Percentiles rank a stretch among this genome's conserved stretches.
Conservation (phyloP, 1,284 basidiomycete species). For the Naganishia albida region DNA sequence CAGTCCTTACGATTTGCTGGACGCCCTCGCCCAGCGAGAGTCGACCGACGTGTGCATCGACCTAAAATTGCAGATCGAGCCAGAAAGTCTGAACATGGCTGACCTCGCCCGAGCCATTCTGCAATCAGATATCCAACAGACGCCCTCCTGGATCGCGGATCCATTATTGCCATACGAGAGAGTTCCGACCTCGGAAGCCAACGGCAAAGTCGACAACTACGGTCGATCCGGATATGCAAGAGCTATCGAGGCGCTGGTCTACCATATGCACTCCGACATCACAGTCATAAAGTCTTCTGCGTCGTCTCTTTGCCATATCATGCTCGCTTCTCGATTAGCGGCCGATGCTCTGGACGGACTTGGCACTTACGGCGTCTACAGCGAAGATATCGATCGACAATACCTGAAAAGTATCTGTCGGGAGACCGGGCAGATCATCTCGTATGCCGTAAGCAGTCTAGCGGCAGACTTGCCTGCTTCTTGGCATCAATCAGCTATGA, state of each 20-base stretch:
- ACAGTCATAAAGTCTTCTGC: conserved; percentile 5
- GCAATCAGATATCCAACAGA: neutral
- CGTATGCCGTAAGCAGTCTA: conserved; percentile 66
- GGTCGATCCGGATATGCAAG: conserved; percentile 27
- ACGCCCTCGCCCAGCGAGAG: conserved; percentile 5
- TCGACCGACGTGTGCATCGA: conserved; percentile 9
- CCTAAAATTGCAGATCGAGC: neutral
- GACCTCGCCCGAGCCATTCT: neutral
- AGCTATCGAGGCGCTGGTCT: conserved; percentile 16
- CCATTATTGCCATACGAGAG: conserved; percentile 10
- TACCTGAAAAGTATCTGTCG: conserved; percentile 58
- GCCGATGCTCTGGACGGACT: conserved; percentile 59
- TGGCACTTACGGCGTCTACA: conserved; percentile 59
- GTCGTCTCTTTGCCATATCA: conserved; percentile 36
- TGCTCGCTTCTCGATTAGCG: conserved; percentile 50
- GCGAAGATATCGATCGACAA: conserved; percentile 49
- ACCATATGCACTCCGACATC: conserved; percentile 19
- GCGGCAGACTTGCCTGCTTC: conserved; percentile 54
- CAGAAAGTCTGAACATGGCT: conserved; percentile 6
- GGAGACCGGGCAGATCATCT: conserved; percentile 63
- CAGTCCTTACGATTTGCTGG: conserved; percentile 20
- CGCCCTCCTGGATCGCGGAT: conserved; percentile 16
- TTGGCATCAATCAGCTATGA: conserved; percentile 60
- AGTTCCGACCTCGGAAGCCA: neutral
- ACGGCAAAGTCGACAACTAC: conserved; percentile 5